Conservation (phyloP, 148 eudicot genomes). For the Rhododendron simsii region DNA sequence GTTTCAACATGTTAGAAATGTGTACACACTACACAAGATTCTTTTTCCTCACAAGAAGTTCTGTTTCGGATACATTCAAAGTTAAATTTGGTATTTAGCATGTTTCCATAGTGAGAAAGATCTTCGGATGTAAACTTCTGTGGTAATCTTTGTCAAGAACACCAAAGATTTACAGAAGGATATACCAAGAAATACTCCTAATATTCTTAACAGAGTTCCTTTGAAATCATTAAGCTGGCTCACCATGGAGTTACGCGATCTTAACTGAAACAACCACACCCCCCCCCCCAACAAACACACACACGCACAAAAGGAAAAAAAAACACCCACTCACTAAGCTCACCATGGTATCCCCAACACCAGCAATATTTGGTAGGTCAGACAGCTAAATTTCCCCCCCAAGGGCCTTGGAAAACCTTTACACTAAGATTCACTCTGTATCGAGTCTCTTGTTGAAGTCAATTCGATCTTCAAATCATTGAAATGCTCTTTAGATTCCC, state of each 20-base stretch:
- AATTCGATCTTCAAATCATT: slow-evolving; percentile 3
- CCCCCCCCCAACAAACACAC: too few relatives aligned
- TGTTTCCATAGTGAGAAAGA: not conserved
- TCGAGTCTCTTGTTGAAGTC: not conserved
- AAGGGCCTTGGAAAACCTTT: not conserved
- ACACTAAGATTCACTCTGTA: not conserved
- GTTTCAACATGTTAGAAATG: not conserved
- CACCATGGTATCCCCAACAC: not conserved
- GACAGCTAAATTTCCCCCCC: not conserved
- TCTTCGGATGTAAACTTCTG: not conserved
- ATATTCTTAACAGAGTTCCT: not conserved
- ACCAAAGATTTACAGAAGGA: not conserved
- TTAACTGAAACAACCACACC: too few relatives aligned
- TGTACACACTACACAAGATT: not conserved
- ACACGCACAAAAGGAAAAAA: not conserved
- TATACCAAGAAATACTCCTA: not conserved
- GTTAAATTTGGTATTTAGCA: not conserved
- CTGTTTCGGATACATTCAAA: not conserved
- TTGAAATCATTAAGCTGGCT: not conserved
- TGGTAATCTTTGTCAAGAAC: not conserved
- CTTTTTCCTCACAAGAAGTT: not conserved
- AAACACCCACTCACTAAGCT: not conserved
- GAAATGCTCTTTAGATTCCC: not conserved
- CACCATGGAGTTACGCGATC: not conserved
- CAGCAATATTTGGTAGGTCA: not conserved